Base-by-base conservation (phyloP, 495 filamentous ascomycete species). In the Hypoxylon lienhwacheense region DNA sequence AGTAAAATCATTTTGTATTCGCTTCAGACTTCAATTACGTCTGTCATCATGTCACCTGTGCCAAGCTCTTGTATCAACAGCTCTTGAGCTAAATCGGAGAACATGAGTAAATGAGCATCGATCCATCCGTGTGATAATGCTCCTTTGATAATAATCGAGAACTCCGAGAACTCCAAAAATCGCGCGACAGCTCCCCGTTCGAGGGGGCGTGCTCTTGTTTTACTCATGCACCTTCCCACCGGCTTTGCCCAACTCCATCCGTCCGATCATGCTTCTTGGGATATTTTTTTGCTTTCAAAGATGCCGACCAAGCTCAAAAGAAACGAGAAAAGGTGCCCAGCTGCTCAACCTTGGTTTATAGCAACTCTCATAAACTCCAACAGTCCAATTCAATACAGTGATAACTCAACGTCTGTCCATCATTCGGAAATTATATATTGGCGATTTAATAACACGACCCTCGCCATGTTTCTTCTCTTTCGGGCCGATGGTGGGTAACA, bases 241-340 rank as follows among this genome's bases (percentile, higher is more conserved):
- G 11, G 35, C 12, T 17, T 31, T 20, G 22, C 21, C 21, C 11
- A 51, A 58, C 54, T 51, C 54, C 54, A 29, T 41, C n/a, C n/a
- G n/a, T 45, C 26, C 34, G 4, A 31, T 19, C 35, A 47, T 47
- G 46, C 48, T 44, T 41, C 41, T 16, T 16, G 32, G 55, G 55
- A 53, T 59, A 59, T 59, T 49, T 34, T 56, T n/a, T n/a, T n/a
- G n/a, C n/a, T n/a, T n/a, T n/a, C 4, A 48, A 47, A 5, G 21
- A 59, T 47, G 32, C 26, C 17, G 35, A 37, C 28, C 24, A 58
- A 34, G 17, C 37, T 28, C 19, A 40, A 33, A 19, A 21, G 33
- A 36, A 25, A 16, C 45, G n/a, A n/a, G n/a, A 29, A 48, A 16
- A 22, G 16, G 26, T 33, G 15, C 16, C 24, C 5, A 32, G 35